phyloP scores from a whole-genome alignment of 495 filamentous ascomycete species.

The Podospora conica region DNA sequence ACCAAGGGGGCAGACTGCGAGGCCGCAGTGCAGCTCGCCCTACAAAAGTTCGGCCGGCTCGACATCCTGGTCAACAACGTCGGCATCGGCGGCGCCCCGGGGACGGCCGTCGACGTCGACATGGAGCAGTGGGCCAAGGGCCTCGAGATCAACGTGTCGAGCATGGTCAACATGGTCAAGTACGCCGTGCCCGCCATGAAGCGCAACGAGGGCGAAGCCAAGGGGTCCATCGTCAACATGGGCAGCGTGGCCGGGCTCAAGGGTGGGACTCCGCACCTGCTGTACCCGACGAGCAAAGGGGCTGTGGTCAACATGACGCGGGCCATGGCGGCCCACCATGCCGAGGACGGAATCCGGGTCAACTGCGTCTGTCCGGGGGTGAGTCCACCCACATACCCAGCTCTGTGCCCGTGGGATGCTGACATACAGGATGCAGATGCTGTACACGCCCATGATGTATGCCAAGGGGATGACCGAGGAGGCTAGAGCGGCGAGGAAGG shows the following conservation, averaged over 20 bases:
- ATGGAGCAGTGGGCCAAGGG: constrained; percentile 46
- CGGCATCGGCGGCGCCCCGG: constrained; percentile 47
- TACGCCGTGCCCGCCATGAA: constrained; percentile 51
- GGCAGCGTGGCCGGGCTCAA: constrained; percentile 50
- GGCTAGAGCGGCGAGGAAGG: constrained; percentile 39
- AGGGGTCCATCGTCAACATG: constrained; percentile 52
- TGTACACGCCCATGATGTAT: constrained; percentile 58
- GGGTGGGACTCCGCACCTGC: constrained; percentile 52
- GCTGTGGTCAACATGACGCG: constrained; percentile 54
- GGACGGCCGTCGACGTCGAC: constrained; percentile 50
- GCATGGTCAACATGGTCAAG: constrained; percentile 53
- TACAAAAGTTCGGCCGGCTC: constrained; percentile 40
- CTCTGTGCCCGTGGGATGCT: neutral
- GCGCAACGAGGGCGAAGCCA: constrained; percentile 26
- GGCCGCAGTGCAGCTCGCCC: constrained; percentile 32
- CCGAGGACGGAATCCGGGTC: constrained; percentile 45
- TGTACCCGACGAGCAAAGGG: constrained; percentile 58
- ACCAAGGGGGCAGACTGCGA: constrained; percentile 43
- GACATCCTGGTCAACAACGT: constrained; percentile 57
- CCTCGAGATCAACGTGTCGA: constrained; percentile 52
- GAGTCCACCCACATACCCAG: neutral
- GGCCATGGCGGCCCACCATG: constrained; percentile 55
- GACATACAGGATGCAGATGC: constrained; percentile 34
- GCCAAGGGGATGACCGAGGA: constrained; percentile 46
- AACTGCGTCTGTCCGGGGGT: constrained; percentile 55